These are phyloP conservation scores for Escovopsis weberi DNA, from an alignment of 2,329 filamentous ascomycete species.

Conservation along the genomic window DNA sequence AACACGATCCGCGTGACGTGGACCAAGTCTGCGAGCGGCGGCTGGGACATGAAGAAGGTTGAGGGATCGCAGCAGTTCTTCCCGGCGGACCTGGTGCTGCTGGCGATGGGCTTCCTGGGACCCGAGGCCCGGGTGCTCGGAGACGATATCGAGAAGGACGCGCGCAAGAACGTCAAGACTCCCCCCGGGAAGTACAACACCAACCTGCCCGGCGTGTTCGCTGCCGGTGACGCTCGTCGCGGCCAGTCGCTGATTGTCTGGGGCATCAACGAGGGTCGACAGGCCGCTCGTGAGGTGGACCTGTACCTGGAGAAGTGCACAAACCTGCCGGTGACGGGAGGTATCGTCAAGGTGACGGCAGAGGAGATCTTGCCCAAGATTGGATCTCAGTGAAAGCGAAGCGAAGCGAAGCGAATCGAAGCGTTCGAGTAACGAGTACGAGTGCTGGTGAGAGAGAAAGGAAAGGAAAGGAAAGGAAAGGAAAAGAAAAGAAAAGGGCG, in stretches of 20 bases:
- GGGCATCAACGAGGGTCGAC: slow-evolving; percentile 96
- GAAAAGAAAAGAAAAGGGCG: background rate
- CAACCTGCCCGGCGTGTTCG: slow-evolving; percentile 78
- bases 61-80: slow-evolving; percentile 92
- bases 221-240: slow-evolving; percentile 86
- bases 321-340: slow-evolving; percentile 75
- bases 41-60: slow-evolving; percentile 98
- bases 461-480: too few relatives aligned
- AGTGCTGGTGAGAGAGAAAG: too few relatives aligned
- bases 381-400: slow-evolving; percentile 5
- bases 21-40: slow-evolving; percentile 77
- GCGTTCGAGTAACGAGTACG: too few relatives aligned
- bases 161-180: slow-evolving; percentile 93
- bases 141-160: slow-evolving; percentile 79
- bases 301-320: slow-evolving; percentile 69
- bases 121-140: slow-evolving; percentile 81
- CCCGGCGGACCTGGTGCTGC: slow-evolving; percentile 82
- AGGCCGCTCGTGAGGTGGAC: slow-evolving; percentile 85
- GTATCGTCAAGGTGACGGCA: slow-evolving; percentile 76
- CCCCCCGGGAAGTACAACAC: slow-evolving; percentile 75
- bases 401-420: background rate
- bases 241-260: slow-evolving; percentile 94
- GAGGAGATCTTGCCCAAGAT: slow-evolving; percentile 44
- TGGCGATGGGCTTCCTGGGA: slow-evolving; percentile 96
- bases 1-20: slow-evolving; percentile 92